Conservation (phyloP, 148 eudicot species). For the Heliosperma pusillum region DNA sequence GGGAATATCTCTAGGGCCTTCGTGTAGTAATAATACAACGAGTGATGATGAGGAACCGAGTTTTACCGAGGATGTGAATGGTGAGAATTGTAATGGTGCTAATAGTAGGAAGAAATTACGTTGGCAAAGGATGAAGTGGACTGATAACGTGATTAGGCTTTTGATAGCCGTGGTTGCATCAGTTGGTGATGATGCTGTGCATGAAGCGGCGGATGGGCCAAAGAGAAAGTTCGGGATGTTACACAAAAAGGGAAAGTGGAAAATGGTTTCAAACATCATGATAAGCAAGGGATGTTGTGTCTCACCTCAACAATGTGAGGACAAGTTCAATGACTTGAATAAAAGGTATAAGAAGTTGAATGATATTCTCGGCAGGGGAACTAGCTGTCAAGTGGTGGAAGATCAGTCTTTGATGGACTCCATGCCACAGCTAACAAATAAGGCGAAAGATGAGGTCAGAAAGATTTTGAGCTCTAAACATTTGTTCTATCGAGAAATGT, state of each 20-base stretch:
- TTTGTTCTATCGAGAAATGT: slow-evolving; percentile 70
- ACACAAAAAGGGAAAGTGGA: slow-evolving; percentile 81
- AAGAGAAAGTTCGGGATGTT: slow-evolving; percentile 44
- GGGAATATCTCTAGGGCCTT: slow-evolving; percentile 28
- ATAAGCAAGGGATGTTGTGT: slow-evolving; percentile 42
- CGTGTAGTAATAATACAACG: slow-evolving; percentile 23
- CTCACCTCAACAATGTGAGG: slow-evolving; percentile 82
- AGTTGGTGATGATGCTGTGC: slow-evolving; percentile 59
- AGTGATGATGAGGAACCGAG: slow-evolving; percentile 55
- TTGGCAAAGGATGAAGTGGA: slow-evolving; percentile 85
- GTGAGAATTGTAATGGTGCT: slow-evolving; percentile 25
- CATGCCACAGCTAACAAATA: slow-evolving; percentile 46
- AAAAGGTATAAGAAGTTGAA: slow-evolving; percentile 68
- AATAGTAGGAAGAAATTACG: slow-evolving; percentile 39
- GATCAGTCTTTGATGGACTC: slow-evolving; percentile 54
- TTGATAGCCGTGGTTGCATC: slow-evolving; percentile 51
- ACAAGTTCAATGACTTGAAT: slow-evolving; percentile 74
- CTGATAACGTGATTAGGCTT: slow-evolving; percentile 55
- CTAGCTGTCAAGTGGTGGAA: slow-evolving; percentile 64
- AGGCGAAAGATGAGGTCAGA: slow-evolving; percentile 56
- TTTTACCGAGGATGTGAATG: slow-evolving; percentile 35
- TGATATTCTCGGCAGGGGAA: slow-evolving; percentile 67
- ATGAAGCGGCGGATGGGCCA: slow-evolving; percentile 34
- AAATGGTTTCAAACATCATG: slow-evolving; percentile 60
- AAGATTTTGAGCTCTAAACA: slow-evolving; percentile 70